phyloP scores from a whole-genome alignment of 345 rosid species.

The Salix dunnii region DNA sequence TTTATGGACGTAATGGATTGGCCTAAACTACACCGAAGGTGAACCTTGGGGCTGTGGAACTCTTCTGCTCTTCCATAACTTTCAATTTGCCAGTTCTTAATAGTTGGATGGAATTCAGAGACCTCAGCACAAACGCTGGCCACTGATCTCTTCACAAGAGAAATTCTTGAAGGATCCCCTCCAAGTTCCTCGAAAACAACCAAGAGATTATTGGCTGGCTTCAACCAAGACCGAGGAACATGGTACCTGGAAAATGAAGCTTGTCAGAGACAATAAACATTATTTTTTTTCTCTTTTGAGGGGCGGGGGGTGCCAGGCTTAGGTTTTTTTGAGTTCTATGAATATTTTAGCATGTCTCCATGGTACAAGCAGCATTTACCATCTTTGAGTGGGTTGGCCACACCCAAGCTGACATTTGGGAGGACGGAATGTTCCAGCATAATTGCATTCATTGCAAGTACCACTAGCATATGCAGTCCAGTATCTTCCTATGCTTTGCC shows the following conservation, averaged over 20 bases:
- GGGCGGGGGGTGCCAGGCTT: neutral
- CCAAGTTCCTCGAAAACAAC: constrained; percentile 97
- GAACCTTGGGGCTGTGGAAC: constrained; percentile 84
- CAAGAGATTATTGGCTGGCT: constrained; percentile 76
- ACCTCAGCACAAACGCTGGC: constrained; percentile 82
- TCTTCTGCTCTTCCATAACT: constrained; percentile 90
- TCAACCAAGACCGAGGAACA: constrained; percentile 87
- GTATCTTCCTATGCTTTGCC: constrained; percentile 90
- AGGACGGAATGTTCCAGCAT: constrained; percentile 73
- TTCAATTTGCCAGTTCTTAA: constrained; percentile 97
- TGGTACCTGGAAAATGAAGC: constrained; percentile 59
- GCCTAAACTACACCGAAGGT: constrained; percentile 72
- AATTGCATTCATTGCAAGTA: constrained; percentile 70
- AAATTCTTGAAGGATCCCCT: constrained; percentile 72
- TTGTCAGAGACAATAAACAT: constrained; percentile 5
- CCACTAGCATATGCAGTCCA: constrained; percentile 90
- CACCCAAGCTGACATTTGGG: constrained; percentile 84
- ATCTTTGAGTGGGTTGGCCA: constrained; percentile 90
- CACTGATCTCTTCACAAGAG: constrained; percentile 80
- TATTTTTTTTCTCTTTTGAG: neutral
- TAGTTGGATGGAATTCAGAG: constrained; percentile 79
- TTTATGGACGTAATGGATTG: constrained; percentile 77
- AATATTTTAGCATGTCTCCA: neutral
- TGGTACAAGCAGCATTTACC: constrained; percentile 29
- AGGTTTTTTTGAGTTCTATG: neutral